phyloP scores from a whole-genome alignment of 2,329 filamentous ascomycete species.

The Venturia oleaginea region DNA sequence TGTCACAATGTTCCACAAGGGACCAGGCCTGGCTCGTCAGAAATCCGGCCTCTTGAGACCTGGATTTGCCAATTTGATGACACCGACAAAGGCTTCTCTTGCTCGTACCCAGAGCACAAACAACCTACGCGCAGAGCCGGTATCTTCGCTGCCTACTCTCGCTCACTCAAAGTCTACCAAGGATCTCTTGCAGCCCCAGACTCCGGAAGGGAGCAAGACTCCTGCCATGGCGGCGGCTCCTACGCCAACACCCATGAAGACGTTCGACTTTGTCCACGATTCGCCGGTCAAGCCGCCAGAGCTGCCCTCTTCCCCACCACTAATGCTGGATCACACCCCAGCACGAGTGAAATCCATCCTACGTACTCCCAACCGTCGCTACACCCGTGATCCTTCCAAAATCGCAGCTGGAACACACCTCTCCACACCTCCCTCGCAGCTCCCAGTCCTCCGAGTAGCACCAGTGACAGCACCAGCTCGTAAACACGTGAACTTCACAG shows the following conservation, averaged over 20 bases:
- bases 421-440: constrained; percentile 28
- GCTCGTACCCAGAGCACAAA: constrained; percentile 51
- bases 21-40: constrained; percentile 28
- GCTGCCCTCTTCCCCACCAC: constrained; percentile 1
- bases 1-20: constrained; percentile 43
- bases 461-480: constrained; percentile 61
- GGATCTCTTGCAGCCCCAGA: constrained; percentile 18
- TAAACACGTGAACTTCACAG: constrained; percentile 77
- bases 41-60: constrained; percentile 39
- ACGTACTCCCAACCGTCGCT: constrained; percentile 49
- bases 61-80: constrained; percentile 47
- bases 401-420: constrained; percentile 52
- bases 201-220: neutral
- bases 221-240: neutral
- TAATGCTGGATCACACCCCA: neutral
- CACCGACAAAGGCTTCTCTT: constrained; percentile 69
- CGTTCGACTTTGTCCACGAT: neutral
- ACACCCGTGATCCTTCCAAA: constrained; percentile 49
- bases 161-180: constrained; percentile 40
- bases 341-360: constrained; percentile 53
- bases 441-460: constrained; percentile 25
- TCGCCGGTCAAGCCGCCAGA: constrained; percentile 7
- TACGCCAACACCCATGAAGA: constrained; percentile 9
- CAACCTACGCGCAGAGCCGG: constrained; percentile 26
- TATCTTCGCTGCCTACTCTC: constrained; percentile 42